Conservation (phyloP, 306 rosid species). For the Leucaena leucocephala region DNA sequence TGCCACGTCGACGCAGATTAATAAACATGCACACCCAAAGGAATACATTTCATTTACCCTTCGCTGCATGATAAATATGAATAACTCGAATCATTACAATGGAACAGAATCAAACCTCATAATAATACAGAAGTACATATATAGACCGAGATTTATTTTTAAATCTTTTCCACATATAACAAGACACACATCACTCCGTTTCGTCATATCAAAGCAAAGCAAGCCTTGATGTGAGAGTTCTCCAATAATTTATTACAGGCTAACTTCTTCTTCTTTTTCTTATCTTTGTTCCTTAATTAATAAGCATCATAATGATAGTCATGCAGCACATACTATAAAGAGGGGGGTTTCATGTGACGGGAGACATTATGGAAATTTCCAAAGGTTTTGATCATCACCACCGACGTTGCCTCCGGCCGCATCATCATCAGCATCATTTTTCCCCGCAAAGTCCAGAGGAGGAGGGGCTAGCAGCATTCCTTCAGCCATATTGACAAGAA, state of each 20-base stretch:
- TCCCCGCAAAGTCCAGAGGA: slow-evolving; percentile 50
- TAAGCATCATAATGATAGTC: neutral
- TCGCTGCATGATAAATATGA: slow-evolving; percentile 20
- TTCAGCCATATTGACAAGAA: slow-evolving; percentile 77
- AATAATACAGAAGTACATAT: slow-evolving; percentile 35
- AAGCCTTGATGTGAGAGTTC: slow-evolving; percentile 39
- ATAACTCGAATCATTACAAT: neutral
- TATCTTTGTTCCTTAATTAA: neutral
- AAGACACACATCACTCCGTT: slow-evolving; percentile 32
- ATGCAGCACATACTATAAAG: slow-evolving; percentile 21
- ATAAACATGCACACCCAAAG: neutral
- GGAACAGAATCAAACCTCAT: slow-evolving; percentile 28
- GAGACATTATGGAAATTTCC: slow-evolving; percentile 48
- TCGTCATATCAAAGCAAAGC: slow-evolving; percentile 41
- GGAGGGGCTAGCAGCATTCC: slow-evolving; percentile 98
- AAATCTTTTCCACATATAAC: neutral
- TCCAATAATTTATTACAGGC: slow-evolving; percentile 41
- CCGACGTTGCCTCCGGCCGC: neutral
- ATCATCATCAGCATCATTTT: neutral
- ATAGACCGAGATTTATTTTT: slow-evolving; percentile 4
- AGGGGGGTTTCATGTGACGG: neutral
- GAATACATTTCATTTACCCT: slow-evolving; percentile 8
- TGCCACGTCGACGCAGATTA: neutral
- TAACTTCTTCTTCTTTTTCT: slow-evolving; percentile 16
- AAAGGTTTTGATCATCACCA: slow-evolving; percentile 43